phyloP scores from a whole-genome alignment of 805 yeast genomes.

The Yamadazyma ubonensis region DNA sequence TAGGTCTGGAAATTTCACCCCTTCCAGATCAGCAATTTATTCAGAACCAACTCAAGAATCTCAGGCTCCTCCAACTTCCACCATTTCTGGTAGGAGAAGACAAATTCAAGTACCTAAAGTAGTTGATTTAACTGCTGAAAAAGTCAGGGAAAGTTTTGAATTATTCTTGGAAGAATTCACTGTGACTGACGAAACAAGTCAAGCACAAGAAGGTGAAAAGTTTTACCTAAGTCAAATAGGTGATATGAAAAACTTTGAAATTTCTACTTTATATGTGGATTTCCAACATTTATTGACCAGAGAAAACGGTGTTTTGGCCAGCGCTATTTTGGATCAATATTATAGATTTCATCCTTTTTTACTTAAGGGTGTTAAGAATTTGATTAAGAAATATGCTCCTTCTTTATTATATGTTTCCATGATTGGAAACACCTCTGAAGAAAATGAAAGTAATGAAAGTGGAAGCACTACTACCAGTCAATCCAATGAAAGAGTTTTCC shows the following conservation, averaged over 20 bases:
- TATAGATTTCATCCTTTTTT: constrained; percentile 89
- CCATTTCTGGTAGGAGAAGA: constrained; percentile 46
- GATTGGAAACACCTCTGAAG: constrained; percentile 42
- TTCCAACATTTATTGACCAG: constrained; percentile 71
- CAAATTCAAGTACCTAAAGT: constrained; percentile 78
- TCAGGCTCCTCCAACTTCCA: constrained; percentile 14
- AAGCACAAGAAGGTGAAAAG: constrained; percentile 45
- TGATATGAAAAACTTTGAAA: constrained; percentile 73
- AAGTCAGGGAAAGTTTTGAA: constrained; percentile 89
- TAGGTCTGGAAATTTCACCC: constrained; percentile 29
- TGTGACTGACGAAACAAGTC: constrained; percentile 21
- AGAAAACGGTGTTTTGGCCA: constrained; percentile 84
- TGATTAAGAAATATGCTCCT: constrained; percentile 76
- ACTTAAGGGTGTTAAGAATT: constrained; percentile 66
- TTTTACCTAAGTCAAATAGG: constrained; percentile 77
- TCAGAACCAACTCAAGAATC: constrained; percentile 19
- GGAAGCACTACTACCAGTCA: constrained; percentile 39
- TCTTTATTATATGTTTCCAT: constrained; percentile 46
- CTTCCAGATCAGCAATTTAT: constrained; percentile 25
- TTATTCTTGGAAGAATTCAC: constrained; percentile 69
- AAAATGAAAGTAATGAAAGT: constrained; percentile 21
- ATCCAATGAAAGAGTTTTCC: constrained; percentile 72
- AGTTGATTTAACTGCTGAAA: constrained; percentile 88
- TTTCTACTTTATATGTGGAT: constrained; percentile 79
- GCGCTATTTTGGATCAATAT: constrained; percentile 87